Base-by-base conservation (phyloP, 2,329 filamentous ascomycete species). In the Pseudogymnoascus sp. region DNA sequence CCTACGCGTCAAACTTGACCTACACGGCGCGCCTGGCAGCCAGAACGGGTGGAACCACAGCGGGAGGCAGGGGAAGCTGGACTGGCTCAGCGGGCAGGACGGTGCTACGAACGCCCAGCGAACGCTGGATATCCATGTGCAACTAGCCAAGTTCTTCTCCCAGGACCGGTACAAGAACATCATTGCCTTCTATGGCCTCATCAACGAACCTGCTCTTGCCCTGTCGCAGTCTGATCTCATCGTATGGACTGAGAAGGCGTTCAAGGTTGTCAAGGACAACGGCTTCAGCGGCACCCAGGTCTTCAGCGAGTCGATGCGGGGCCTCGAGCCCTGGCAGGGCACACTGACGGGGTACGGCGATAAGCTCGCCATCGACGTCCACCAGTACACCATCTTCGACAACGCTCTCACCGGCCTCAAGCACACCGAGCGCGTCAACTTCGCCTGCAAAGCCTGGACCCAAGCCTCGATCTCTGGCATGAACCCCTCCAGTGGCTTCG, bases 11-110 rank as follows among this genome's bases (percentile, higher is more conserved):
- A 98, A 98, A 67, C 85, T 99, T 4, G 95, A 99, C 75, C 79
- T 97, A 6, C 95, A 99, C 77, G 92, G 84, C n/a, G 81, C 95
- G 0, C 93, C 93, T 0, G 95, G 95, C 0, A 93, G 90, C 66
- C 95, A 98, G 73, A 99, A 99, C 72, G 95, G 95, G 1, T 98
- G 93, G 93, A 97, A 97, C 71, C 95, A 99, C 76, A 96, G 90
- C 69, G 95, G 95, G 0, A 85, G 86, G 11, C 88, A 90, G 74
- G 93, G 95, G 1, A 66, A 77, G 1, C 93, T 98, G 67, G 83
- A 85, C 28, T 99, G 95, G 95, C 78, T 98, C 45, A 93, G 95
- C 71, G 95, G 95, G 16, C 89, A 90, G 0, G 81, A 96, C 72
- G 93, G 95, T 8, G 80, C 83, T 1, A 75, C 86, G 10, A 96